Percentiles rank a stretch among this genome's conserved stretches.
phyloP scores from a whole-genome alignment of 495 filamentous ascomycete genomes.

The Aspergillus funiculosus region DNA sequence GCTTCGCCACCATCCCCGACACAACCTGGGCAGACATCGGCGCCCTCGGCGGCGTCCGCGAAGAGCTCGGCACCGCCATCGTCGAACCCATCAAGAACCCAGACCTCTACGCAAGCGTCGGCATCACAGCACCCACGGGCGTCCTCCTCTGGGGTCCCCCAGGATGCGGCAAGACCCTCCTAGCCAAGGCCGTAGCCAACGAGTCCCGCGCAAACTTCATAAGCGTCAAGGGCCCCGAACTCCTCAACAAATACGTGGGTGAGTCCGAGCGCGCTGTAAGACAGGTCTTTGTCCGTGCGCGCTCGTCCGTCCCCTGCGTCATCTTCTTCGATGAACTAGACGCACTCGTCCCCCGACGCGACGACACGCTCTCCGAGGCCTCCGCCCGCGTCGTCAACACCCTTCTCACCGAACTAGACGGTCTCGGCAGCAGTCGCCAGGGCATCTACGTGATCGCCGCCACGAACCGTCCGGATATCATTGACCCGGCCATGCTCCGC shows the following conservation, averaged over 20 bases:
- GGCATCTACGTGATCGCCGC: slow-evolving; percentile 95
- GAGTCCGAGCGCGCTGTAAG: slow-evolving; percentile 91
- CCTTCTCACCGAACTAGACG: slow-evolving; percentile 92
- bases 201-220: slow-evolving; percentile 97
- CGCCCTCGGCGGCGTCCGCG: slow-evolving; percentile 70
- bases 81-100: slow-evolving; percentile 88
- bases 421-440: slow-evolving; percentile 63
- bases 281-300: slow-evolving; percentile 84
- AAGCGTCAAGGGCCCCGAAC: slow-evolving; percentile 90
- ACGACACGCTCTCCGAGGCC: slow-evolving; percentile 74
- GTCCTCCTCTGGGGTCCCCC: slow-evolving; percentile 96
- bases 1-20: slow-evolving; percentile 95
- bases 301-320: slow-evolving; percentile 82
- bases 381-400: slow-evolving; percentile 91
- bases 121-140: slow-evolving; percentile 83
- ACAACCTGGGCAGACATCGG: slow-evolving; percentile 94
- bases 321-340: slow-evolving; percentile 98
- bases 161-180: slow-evolving; percentile 92
- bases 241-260: slow-evolving; percentile 93
- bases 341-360: slow-evolving; percentile 79
- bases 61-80: slow-evolving; percentile 80
- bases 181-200: slow-evolving; percentile 94
- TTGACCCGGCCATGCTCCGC: slow-evolving; percentile 90
- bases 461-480: slow-evolving; percentile 93
- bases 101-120: slow-evolving; percentile 70